Evolutionary conservation across 1,284 basidiomycete genomes (phyloP).

Genomic region (Xanthoconium separans): DNA sequence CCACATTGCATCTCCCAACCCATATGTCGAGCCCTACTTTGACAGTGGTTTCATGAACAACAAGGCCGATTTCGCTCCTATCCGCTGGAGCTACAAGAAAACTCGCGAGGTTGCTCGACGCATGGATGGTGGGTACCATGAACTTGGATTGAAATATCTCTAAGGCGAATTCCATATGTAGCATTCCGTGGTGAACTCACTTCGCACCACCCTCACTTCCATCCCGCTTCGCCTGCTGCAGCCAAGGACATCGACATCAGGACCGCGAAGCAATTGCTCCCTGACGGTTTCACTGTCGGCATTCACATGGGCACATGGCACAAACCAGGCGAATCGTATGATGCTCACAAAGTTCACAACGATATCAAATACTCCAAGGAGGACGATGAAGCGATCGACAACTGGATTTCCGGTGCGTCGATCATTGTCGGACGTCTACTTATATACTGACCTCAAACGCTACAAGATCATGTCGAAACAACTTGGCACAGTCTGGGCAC

Average conservation of each 20-base stretch:
- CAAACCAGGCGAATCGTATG: constrained; percentile 51
- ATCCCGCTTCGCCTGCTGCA: constrained; percentile 63
- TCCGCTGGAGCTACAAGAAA: constrained; percentile 75
- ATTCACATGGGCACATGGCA: constrained; percentile 76
- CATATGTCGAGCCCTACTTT: constrained; percentile 63
- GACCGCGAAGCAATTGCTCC: constrained; percentile 63
- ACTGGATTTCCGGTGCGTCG: constrained; percentile 52
- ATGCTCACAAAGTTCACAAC: constrained; percentile 59
- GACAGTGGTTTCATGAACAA: constrained; percentile 76
- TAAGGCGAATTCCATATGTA: constrained; percentile 22
- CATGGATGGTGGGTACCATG: constrained; percentile 54
- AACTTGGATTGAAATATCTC: not conserved
- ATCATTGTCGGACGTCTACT: not conserved
- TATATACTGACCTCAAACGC: not conserved
- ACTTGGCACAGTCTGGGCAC: constrained; percentile 70
- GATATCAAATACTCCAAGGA: constrained; percentile 63
- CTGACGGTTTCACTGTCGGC: constrained; percentile 62
- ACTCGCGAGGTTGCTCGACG: constrained; percentile 69
- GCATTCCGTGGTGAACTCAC: constrained; percentile 69
- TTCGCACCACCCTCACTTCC: constrained; percentile 73
- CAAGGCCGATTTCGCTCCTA: constrained; percentile 74
- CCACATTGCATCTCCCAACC: constrained; percentile 58
- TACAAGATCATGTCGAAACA: constrained; percentile 64
- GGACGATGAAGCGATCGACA: constrained; percentile 68
- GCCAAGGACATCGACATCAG: constrained; percentile 62